Percentiles rank a stretch among this genome's conserved stretches.
These are phyloP conservation scores for Phaeodactylum tricornutum DNA, from an alignment of 108 stramenopile genomes.

Conservation along the genomic window DNA sequence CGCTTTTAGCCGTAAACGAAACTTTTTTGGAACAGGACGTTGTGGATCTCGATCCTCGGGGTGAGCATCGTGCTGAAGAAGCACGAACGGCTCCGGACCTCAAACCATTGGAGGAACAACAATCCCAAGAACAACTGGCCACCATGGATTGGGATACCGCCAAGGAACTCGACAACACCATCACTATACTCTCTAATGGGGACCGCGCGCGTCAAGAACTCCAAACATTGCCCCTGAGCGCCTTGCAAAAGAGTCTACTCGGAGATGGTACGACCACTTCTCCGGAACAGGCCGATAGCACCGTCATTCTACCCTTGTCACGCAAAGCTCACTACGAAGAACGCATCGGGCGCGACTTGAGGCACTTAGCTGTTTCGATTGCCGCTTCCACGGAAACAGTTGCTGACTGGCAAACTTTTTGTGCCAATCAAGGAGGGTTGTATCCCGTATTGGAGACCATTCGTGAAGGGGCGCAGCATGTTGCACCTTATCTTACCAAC, in stretches of 20 bases:
- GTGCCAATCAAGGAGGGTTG: constrained; percentile 55
- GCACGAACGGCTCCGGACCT: no score
- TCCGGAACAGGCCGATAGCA: no score
- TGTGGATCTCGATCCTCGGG: no score
- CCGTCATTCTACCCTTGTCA: no score
- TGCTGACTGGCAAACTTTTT: constrained; percentile 54
- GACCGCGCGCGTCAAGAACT: no score
- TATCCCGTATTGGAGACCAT: constrained; percentile 66
- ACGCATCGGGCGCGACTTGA: constrained; percentile 58
- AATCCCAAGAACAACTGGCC: neutral
- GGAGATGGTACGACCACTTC: no score
- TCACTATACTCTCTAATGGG: no score
- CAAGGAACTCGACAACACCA: constrained; percentile 25
- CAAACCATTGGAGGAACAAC: neutral
- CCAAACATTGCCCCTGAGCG: neutral
- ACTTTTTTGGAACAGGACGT: neutral
- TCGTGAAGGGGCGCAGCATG: constrained; percentile 40
- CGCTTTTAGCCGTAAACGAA: neutral
- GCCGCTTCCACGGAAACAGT: constrained; percentile 47
- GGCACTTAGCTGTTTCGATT: constrained; percentile 50
- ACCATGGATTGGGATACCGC: constrained; percentile 16
- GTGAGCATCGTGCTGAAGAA: no score
- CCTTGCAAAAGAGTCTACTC: no score
- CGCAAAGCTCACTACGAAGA: constrained; percentile 29
- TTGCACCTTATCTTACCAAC: neutral